Conservation (phyloP, 2,329 filamentous ascomycete genomes). For the Fusarium falciforme region DNA sequence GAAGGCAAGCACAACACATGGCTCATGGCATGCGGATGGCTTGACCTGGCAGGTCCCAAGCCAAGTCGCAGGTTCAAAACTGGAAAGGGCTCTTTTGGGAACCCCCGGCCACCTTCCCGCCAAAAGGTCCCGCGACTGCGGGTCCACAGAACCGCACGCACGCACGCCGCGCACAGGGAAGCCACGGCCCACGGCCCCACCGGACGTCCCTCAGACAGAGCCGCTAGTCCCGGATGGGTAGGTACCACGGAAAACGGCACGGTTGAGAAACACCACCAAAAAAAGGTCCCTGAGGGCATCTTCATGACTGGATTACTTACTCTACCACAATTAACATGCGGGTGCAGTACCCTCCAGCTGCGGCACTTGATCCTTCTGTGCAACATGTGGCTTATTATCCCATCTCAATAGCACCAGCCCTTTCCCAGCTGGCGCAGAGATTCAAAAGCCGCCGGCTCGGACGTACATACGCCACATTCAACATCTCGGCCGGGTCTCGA, state of each 20-base stretch:
- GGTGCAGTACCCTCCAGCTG: background rate
- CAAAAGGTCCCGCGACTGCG: slow-evolving; percentile 45
- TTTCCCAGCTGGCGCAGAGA: slow-evolving; percentile 10
- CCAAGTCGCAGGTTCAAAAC: slow-evolving; percentile 37
- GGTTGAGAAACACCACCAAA: slow-evolving; percentile 11
- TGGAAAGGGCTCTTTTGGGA: slow-evolving; percentile 9
- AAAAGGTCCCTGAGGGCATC: slow-evolving; percentile 8
- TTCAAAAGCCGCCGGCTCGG: slow-evolving; percentile 19
- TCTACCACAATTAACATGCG: background rate
- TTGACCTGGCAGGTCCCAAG: slow-evolving; percentile 27
- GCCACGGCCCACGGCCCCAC: slow-evolving; percentile 33
- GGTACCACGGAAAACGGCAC: slow-evolving; percentile 38
- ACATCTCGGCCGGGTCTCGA: slow-evolving; percentile 37
- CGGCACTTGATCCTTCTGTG: background rate
- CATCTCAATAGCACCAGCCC: background rate
- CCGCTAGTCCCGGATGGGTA: slow-evolving; percentile 41
- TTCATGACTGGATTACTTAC: background rate
- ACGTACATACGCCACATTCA: slow-evolving; percentile 33
- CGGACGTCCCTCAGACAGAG: slow-evolving; percentile 18
- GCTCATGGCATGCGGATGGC: slow-evolving; percentile 13
- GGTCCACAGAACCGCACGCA: slow-evolving; percentile 32
- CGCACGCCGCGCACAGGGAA: slow-evolving; percentile 36
- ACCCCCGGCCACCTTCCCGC: slow-evolving; percentile 39
- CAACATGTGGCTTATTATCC: background rate
- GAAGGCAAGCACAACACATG: slow-evolving; percentile 33